A percentile compares a stretch with the other conserved stretches of the same genome.
Conservation (phyloP, 1,139 yeast species). For the Zygoascus sp. region DNA sequence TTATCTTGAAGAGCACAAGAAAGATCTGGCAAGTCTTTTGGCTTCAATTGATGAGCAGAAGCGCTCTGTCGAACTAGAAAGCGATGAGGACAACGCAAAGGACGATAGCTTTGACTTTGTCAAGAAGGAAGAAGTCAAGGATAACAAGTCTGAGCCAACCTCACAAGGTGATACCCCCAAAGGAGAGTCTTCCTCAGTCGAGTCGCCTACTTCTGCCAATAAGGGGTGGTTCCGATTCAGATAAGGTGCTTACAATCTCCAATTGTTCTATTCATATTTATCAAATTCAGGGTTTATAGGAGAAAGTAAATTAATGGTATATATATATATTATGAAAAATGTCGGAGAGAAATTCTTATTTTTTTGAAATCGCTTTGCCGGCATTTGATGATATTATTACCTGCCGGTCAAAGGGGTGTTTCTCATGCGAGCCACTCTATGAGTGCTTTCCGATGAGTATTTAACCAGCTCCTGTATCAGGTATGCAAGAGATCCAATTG, state of each 20-base stretch:
- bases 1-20: constrained; percentile 20
- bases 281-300: constrained; percentile 3
- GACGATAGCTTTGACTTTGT: constrained; percentile 25
- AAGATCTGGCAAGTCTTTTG: constrained; percentile 21
- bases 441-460: constrained; percentile 28
- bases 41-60: constrained; percentile 23
- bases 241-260: not conserved
- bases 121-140: constrained; percentile 22
- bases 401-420: constrained; percentile 26
- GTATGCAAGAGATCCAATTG: constrained; percentile 69
- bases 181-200: constrained; percentile 6
- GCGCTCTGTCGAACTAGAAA: constrained; percentile 20
- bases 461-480: constrained; percentile 44
- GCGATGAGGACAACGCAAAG: constrained; percentile 7
- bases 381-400: not conserved
- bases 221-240: constrained; percentile 12
- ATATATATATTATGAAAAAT: constrained; percentile 2
- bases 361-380: no score
- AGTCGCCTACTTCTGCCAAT: not conserved
- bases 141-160: not conserved
- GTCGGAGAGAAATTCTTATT: no score
- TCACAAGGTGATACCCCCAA: not conserved
- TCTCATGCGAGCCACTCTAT: constrained; percentile 22
- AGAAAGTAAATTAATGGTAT: constrained; percentile 5
- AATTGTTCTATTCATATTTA: constrained; percentile 2